A percentile compares a stretch with the other conserved stretches of the same genome.
phyloP scores from a whole-genome alignment of 202 grass and related monocot species.

The Panicum hallii region DNA sequence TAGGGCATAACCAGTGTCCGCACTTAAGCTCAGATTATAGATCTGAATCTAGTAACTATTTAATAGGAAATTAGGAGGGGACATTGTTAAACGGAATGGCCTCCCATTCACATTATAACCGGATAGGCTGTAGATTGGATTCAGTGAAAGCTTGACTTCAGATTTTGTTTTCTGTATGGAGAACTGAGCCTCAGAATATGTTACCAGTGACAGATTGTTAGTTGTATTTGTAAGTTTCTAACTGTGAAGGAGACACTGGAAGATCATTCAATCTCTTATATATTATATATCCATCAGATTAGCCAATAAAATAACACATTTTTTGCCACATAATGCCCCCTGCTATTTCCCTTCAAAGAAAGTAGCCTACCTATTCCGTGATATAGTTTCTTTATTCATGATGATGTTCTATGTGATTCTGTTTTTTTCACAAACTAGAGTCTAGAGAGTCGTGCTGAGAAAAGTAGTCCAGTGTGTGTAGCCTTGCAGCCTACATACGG shows the following conservation, averaged over 20 bases:
- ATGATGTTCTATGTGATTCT: slow-evolving; percentile 3
- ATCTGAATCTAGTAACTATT: background rate
- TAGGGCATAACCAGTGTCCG: slow-evolving; percentile 12
- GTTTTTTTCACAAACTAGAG: slow-evolving; percentile 14
- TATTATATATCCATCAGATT: background rate
- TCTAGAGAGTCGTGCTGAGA: slow-evolving; percentile 26
- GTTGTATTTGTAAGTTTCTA: slow-evolving; percentile 7
- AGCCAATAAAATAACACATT: background rate
- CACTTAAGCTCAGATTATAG: background rate
- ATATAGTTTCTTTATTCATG: background rate
- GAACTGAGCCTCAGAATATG: slow-evolving; percentile 16
- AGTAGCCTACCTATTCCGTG: no score
- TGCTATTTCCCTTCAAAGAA: no score
- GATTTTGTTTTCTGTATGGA: slow-evolving; percentile 17
- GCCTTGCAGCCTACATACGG: slow-evolving; percentile 10
- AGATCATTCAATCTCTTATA: background rate
- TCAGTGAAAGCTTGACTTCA: slow-evolving; percentile 18
- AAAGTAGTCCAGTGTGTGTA: slow-evolving; percentile 14
- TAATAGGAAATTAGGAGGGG: background rate
- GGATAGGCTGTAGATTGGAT: background rate
- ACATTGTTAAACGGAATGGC: background rate
- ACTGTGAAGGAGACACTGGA: background rate
- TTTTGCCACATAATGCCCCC: background rate
- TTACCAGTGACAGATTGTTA: background rate
- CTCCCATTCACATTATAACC: slow-evolving; percentile 17